phyloP scores from a whole-genome alignment of 805 yeast genomes.

The Saturnispora mendoncae region DNA sequence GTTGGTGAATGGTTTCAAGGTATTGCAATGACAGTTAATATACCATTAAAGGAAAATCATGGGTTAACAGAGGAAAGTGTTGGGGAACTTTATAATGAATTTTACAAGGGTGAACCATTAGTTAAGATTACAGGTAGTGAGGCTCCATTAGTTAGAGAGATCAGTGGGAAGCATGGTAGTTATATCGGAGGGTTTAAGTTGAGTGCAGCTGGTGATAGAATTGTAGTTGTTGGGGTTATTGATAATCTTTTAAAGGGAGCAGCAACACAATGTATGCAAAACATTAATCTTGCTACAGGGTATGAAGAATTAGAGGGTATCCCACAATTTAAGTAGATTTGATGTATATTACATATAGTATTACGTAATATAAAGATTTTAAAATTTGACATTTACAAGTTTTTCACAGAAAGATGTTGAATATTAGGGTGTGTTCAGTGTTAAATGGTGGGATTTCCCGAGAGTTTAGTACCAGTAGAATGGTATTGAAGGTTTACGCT shows the following conservation, averaged over 20 bases:
- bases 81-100: constrained; percentile 76
- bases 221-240: constrained; percentile 89
- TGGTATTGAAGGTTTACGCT: neutral
- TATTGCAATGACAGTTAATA: constrained; percentile 81
- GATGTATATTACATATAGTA: neutral
- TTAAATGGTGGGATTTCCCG: neutral
- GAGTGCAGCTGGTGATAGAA: constrained; percentile 78
- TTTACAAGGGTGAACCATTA: constrained; percentile 79
- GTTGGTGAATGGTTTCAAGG: constrained; percentile 99
- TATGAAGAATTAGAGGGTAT: constrained; percentile 95
- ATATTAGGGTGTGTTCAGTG: neutral
- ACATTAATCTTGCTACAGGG: constrained; percentile 81
- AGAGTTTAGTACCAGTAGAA: neutral
- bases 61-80: constrained; percentile 68
- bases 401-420: constrained; percentile 34
- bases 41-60: constrained; percentile 62
- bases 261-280: constrained; percentile 96
- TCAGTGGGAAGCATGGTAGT: constrained; percentile 90
- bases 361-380: neutral
- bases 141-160: constrained; percentile 86
- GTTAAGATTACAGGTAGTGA: constrained; percentile 86
- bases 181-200: constrained; percentile 95
- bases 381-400: neutral
- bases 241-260: constrained; percentile 97
- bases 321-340: constrained; percentile 34